A percentile compares a stretch with the other conserved stretches of the same genome.
phyloP scores from a whole-genome alignment of 2,329 filamentous ascomycete genomes.

The Leptosphaerulina australis region DNA sequence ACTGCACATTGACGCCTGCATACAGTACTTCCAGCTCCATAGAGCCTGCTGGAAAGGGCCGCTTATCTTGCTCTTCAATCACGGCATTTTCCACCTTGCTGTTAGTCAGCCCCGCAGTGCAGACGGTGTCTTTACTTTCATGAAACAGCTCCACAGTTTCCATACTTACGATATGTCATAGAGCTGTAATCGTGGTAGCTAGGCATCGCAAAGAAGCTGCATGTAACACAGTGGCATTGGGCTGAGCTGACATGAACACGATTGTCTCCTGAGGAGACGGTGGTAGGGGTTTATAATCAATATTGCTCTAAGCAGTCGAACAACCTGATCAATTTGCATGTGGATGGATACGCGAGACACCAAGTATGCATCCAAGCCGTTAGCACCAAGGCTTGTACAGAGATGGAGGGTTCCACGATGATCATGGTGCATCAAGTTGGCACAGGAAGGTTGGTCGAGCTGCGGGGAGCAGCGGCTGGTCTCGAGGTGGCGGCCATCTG shows the following conservation, averaged over 20 bases:
- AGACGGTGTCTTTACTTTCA: constrained; percentile 20
- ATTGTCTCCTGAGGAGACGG: not conserved
- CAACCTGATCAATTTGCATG: constrained; percentile 15
- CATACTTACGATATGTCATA: not conserved
- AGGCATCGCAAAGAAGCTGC: constrained; percentile 2
- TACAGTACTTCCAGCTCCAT: not conserved
- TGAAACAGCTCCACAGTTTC: constrained; percentile 18
- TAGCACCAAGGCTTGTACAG: constrained; percentile 25
- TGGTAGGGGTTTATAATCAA: constrained; percentile 8
- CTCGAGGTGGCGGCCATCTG: constrained; percentile 1
- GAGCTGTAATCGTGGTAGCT: constrained; percentile 1
- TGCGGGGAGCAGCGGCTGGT: constrained; percentile 23
- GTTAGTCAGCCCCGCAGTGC: constrained; percentile 18
- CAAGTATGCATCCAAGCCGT: constrained; percentile 23
- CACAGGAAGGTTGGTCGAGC: constrained; percentile 29
- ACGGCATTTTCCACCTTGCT: constrained; percentile 12
- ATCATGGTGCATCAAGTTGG: constrained; percentile 30
- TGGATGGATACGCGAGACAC: constrained; percentile 16
- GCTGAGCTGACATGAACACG: not conserved
- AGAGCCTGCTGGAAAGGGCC: constrained; percentile 2
- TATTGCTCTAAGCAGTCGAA: constrained; percentile 13
- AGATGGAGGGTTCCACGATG: constrained; percentile 24
- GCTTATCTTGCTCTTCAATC: constrained; percentile 9
- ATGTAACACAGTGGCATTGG: constrained; percentile 7
- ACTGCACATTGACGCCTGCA: not conserved